phyloP scores from a whole-genome alignment of 257 asterid species.

The Lycium ferocissimum region DNA sequence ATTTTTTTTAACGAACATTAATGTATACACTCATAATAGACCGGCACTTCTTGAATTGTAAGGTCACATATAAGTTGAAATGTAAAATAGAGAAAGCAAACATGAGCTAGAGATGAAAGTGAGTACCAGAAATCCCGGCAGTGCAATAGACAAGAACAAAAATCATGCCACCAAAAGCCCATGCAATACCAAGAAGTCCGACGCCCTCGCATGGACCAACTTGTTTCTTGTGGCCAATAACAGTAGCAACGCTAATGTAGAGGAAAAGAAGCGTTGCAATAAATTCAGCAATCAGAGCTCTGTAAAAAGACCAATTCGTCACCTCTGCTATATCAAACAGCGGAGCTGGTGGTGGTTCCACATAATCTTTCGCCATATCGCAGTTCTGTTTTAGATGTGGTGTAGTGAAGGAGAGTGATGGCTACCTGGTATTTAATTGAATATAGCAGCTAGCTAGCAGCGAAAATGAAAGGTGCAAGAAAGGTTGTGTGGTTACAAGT shows the following conservation, averaged over 20 bases:
- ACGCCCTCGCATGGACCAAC: conserved; percentile 29
- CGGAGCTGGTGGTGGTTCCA: conserved; percentile 29
- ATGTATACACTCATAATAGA: no score
- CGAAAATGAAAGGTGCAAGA: neutral
- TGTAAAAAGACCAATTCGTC: conserved; percentile 35
- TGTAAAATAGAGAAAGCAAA: no score
- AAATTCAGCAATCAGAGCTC: conserved; percentile 37
- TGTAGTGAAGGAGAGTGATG: neutral
- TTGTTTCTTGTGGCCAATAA: conserved; percentile 34
- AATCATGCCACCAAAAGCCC: conserved; percentile 40
- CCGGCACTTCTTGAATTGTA: no score
- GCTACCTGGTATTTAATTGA: neutral
- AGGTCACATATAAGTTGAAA: no score
- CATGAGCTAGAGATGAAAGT: neutral
- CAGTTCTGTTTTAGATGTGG: neutral
- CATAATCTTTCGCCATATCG: conserved; percentile 31
- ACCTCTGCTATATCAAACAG: conserved; percentile 28
- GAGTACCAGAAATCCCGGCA: conserved; percentile 38
- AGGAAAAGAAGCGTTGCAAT: conserved; percentile 39
- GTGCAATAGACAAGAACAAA: conserved; percentile 35
- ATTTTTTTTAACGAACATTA: no score
- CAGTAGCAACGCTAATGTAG: conserved; percentile 34
- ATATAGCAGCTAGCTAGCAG: neutral
- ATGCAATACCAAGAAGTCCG: conserved; percentile 36
- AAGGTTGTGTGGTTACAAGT: conserved; percentile 23